Base-by-base conservation (phyloP, 2,329 filamentous ascomycete species). In the Aspergillus quadricinctus region DNA sequence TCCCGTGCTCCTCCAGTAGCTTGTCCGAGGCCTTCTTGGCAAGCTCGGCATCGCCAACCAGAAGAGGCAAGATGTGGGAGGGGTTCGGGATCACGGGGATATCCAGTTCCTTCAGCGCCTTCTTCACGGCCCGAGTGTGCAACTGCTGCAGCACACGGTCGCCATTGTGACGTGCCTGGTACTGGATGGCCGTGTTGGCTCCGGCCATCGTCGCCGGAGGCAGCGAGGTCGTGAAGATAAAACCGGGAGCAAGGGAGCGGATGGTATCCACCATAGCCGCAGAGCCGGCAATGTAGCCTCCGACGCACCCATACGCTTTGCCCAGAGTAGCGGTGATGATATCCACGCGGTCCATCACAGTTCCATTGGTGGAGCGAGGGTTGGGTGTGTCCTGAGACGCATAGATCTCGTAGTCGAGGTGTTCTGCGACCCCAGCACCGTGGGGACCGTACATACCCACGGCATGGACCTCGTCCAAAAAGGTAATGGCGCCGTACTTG, bases 401-500 rank as follows among this genome's bases (percentile, higher is more conserved):
- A 73, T 97, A 92, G 8, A 88, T 86, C 70, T 96, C 91, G 71
- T 89, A 99, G 72, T 99, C 93, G 51, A 99, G 86, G 74, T 99
- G 94, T 78, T 99, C 94, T 35, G 94, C 94, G 48, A 99, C 94
- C 75, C 94, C 94, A 56, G 92, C 94, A 60, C 94, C 94, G 68
- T 90, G 86, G 71, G 94, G 92, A 70, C 94, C 94, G 75, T 99
- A 99, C 94, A 99, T 97, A 72, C 94, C 94, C 23, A 99, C 94
- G 48, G 94, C 94, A 78, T 99, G 94, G 59, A 99, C 94, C 84
- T 99, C 94, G 72, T 99, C 94, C 72, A 97, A 81, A 75, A 99
- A 99, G 66, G 94, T 99, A 62, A 99, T 87, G 41, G 94, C 94
- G 57, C 94, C 94, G 72, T 99, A 99, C 80, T 96, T 97, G 61